Evolutionary conservation across 805 yeast genomes (phyloP).

Genomic region (Pichia cabralensis): DNA sequence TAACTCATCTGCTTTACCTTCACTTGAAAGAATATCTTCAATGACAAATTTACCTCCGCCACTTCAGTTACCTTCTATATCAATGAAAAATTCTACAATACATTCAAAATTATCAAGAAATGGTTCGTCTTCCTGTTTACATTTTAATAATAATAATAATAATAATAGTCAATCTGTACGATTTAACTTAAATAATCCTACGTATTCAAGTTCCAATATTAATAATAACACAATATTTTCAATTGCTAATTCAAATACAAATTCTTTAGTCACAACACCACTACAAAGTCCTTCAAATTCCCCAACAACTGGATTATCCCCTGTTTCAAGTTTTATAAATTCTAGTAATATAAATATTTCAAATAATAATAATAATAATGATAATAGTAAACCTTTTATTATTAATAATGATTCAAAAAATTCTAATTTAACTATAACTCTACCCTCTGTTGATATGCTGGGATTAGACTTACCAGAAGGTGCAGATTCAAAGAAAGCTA

Average conservation of each 20-base stretch:
- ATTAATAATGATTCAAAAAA: neutral
- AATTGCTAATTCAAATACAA: slow-evolving; percentile 5
- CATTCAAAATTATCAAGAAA: no score
- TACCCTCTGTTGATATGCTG: slow-evolving; percentile 43
- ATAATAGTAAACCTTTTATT: neutral
- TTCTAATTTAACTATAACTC: slow-evolving; percentile 10
- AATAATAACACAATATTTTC: slow-evolving; percentile 5
- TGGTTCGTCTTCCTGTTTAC: neutral
- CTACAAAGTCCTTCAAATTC: slow-evolving; percentile 29
- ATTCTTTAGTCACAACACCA: slow-evolving; percentile 26
- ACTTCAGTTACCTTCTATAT: slow-evolving; percentile 4
- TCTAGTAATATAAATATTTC: neutral
- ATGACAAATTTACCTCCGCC: slow-evolving; percentile 6
- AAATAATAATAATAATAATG: neutral
- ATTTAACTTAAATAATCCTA: no score
- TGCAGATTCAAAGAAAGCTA: slow-evolving; percentile 16
- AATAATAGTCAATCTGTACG: neutral
- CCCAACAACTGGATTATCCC: slow-evolving; percentile 22
- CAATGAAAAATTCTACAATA: no score
- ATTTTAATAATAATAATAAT: neutral
- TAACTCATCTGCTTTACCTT: slow-evolving; percentile 1
- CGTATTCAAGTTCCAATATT: no score
- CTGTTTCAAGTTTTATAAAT: neutral
- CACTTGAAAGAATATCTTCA: slow-evolving; percentile 4
- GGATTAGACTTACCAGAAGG: slow-evolving; percentile 41